Evolutionary conservation across 1,139 yeast genomes (phyloP), one percentile per base, ranked within the genome.

Genomic region (Suhomyces yuchorum): DNA sequence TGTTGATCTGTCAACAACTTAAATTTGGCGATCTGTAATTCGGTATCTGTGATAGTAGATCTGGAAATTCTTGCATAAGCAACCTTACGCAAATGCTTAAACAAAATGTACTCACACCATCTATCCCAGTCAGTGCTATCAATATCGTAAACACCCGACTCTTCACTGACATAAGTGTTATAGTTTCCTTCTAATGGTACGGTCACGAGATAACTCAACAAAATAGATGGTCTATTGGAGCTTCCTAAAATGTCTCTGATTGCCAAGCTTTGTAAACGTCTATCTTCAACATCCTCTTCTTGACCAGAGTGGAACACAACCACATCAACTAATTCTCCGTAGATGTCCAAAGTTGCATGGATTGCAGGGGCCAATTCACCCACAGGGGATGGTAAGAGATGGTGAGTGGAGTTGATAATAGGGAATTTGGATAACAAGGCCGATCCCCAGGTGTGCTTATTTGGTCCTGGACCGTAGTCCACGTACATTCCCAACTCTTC

Each of bases 341-440:
- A 92, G 32, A 93, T 87, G 56, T 91, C 95, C 55, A 93, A 72
- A 1, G 98, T 92, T 2, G 99, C 99, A 66, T 87, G 96, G 55
- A 93, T 93, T 1, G 97, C 99, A 3, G 99, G 99, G 0, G 99
- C 99, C 51, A 93, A 76, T 71, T 93, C 99, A 34, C 99, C 99
- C 26, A 89, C 97, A 2, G 99, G 99, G 2, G 97, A 73, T 7
- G 99, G 98, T 52, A 93, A 73, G 58, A 93, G 75, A 65, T 91
- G 96, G 67, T 93, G 99, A 1, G 92, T 84, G 2, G 97, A 90
- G 61, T 86, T 81, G 51, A 93, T 59, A 54, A 93, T 93, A 24
- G 99, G 99, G 78, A 92, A 93, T 65, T 92, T 91, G 30, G 98
- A 91, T 55, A 93, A 75, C 52, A 93, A 75, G 1, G 95, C 95